Base-by-base conservation (phyloP, 139 green algal species). In the Yamagishiella unicocca region DNA sequence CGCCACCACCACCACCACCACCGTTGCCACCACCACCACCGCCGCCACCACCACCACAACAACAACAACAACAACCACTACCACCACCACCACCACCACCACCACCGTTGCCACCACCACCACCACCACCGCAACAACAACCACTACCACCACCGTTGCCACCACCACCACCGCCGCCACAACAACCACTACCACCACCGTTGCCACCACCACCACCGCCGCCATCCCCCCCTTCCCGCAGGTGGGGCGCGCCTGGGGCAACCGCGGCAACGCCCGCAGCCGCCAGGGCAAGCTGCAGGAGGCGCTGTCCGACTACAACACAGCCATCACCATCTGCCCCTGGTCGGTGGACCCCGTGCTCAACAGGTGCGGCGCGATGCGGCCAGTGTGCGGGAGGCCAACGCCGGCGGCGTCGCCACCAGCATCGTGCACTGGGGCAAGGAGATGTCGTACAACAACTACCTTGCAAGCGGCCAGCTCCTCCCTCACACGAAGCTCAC, bases 361-460 rank as follows among this genome's bases (percentile, higher is more conserved):
- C 12, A 58, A 58, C 50, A 58, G 50, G 50, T 58, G 50, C 12
- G 50, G 50, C 22, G 14, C n/a, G n/a, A n/a, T n/a, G n/a, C n/a
- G 50, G 50, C 50, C 50, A n/a, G n/a, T n/a, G n/a, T 99, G 62
- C 91, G 88, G 17, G 98, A 99, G 91, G 55, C 81, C 35, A 89
- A 75, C 50, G 58, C 54, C 3, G 96, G 96, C 14, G 98, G 98
- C 54, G 94, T 99, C 55, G 98, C 93, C 67, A 95, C 92, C 50
- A 91, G 93, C 24, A 83, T 96, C 25, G 95, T 98, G 93, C 98
- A 99, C 91, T 90, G 83, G 83, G 88, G 98, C 92, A 99, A 99
- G 93, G 96, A 98, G 95, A 99, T 99, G 98, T 96, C 85, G 0
- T 99, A 99, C 95, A 99, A 99, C 94, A 99, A 99, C 94, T 99